Base-by-base conservation (phyloP, 2,329 filamentous ascomycete genomes). In the Cladosporium sp. region DNA sequence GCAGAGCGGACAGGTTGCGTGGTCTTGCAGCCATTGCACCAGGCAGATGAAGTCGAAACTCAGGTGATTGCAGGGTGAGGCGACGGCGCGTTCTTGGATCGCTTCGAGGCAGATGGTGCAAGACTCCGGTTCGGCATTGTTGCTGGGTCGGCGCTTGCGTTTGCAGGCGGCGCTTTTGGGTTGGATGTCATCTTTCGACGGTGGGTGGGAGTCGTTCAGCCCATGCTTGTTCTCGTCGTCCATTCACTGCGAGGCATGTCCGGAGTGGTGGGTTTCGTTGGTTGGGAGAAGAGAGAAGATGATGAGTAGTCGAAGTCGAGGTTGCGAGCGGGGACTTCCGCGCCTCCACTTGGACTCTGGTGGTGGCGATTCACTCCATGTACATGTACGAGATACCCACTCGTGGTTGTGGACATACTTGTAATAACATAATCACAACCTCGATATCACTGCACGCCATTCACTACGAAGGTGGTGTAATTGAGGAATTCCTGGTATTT, bases 51-150 rank as follows among this genome's bases (percentile, higher is more conserved):
- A 95, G 73, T 96, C 90, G 66, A 95, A 96, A 58, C 84, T 82
- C 51, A 75, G 71, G 72, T 97, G 91, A 37, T 80, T 78, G 73
- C 91, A 97, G 7, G 91, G 90, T 17, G 79, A 72, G 7, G 88
- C 81, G 44, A 85, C 75, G 56, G 87, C 89, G 47, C 80, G 72
- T 61, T 93, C 88, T 8, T 82, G 81, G 62, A 96, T 76, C 47
- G 72, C 64, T 51, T 92, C 87, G 54, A 96, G 82, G 68, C 91
- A 97, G 68, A 97, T 93, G 56, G 95, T 89, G 68, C 91, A 96
- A 62, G 78, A 82, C 56, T 78, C 72, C 42, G 47, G 43, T 38
- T 55, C 22, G 40, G 19, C 36, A 48, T 55, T 45, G 40, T 22
- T 52, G 9, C n/a, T n/a, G n/a, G n/a, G n/a, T n/a, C n/a, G n/a